A percentile compares a stretch with the other conserved stretches of the same genome.
Conservation (phyloP, 768 basidiomycete genomes). For the Calocybe cyanea region DNA sequence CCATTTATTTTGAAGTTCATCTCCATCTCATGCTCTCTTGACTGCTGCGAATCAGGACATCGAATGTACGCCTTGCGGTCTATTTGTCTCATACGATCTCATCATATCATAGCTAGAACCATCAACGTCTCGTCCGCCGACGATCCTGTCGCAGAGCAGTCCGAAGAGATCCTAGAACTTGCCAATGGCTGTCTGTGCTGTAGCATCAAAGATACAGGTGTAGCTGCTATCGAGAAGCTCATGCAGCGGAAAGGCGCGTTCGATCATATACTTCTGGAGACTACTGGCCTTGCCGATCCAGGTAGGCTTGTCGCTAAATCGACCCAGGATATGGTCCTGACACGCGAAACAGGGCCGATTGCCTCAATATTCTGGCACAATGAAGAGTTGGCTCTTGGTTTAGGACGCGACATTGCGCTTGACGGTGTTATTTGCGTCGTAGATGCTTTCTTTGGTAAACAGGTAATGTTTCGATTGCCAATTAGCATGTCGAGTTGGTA, state of each 20-base stretch:
- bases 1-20: not conserved
- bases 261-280: constrained; percentile 94
- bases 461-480: constrained; percentile 27
- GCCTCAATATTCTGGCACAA: constrained; percentile 87
- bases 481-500: not conserved
- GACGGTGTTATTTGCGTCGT: constrained; percentile 94
- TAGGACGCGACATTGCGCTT: constrained; percentile 65
- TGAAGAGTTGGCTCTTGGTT: constrained; percentile 70
- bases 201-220: constrained; percentile 91
- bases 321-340: not conserved
- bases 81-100: constrained; percentile 2
- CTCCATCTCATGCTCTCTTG: not conserved
- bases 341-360: constrained; percentile 58
- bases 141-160: constrained; percentile 57
- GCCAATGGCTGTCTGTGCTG: constrained; percentile 99
- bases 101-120: constrained; percentile 58
- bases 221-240: constrained; percentile 90
- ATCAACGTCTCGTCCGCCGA: constrained; percentile 75
- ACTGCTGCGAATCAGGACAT: constrained; percentile 61
- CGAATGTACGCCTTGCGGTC: constrained; percentile 58
- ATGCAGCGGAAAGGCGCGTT: constrained; percentile 85
- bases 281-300: constrained; percentile 95
- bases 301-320: constrained; percentile 39
- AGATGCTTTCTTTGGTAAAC: constrained; percentile 77
- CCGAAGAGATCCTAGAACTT: constrained; percentile 87